phyloP scores from a whole-genome alignment of 1,284 basidiomycete genomes.

The Ceratobasidium theobromae region DNA sequence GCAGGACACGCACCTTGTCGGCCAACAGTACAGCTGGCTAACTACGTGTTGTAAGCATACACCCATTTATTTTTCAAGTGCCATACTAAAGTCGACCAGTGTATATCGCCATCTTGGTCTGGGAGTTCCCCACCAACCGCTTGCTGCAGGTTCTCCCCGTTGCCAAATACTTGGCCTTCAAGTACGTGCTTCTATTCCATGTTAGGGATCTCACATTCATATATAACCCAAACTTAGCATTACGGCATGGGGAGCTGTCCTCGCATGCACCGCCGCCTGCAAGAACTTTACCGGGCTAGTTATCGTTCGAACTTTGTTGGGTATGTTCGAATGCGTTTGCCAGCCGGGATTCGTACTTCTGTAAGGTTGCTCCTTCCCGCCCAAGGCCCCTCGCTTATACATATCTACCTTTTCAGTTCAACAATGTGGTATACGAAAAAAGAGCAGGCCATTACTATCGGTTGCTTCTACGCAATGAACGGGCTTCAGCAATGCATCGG shows the following conservation, averaged over 20 bases:
- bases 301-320: constrained; percentile 53
- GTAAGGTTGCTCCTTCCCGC: neutral
- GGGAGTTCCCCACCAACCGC: constrained; percentile 56
- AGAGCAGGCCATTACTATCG: constrained; percentile 54
- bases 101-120: constrained; percentile 50
- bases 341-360: constrained; percentile 52
- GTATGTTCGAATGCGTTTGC: constrained; percentile 54
- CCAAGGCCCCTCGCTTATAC: neutral
- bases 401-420: constrained; percentile 38
- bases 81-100: constrained; percentile 40
- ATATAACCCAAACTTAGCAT: constrained; percentile 44
- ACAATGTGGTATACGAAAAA: constrained; percentile 58
- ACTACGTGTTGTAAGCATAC: constrained; percentile 51
- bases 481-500: constrained; percentile 58
- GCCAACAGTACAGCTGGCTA: constrained; percentile 56
- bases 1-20: constrained; percentile 50
- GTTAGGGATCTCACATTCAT: too few relatives aligned
- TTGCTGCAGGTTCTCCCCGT: constrained; percentile 53
- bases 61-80: neutral
- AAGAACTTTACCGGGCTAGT: constrained; percentile 52
- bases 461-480: constrained; percentile 55
- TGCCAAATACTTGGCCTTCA: constrained; percentile 52
- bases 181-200: constrained; percentile 41
- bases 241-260: constrained; percentile 51
- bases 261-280: constrained; percentile 54